Base-by-base conservation (phyloP, 2,329 filamentous ascomycete genomes). In the Cladophialophora carrionii region DNA sequence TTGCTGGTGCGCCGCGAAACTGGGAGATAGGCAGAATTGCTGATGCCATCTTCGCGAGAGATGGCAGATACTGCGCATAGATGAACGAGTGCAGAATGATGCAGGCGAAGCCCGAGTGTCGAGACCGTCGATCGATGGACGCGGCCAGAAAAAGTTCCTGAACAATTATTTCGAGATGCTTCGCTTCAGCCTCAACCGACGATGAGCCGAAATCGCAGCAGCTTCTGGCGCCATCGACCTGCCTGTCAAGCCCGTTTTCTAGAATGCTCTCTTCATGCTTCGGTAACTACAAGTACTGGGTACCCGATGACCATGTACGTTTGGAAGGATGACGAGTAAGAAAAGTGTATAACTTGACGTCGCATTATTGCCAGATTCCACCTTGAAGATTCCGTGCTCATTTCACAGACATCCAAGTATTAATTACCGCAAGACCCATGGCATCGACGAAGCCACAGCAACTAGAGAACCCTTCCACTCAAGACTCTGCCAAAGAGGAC, bases 41-140 rank as follows among this genome's bases (percentile, higher is more conserved):
- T 71, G 70, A 37, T 72, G 71, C 71, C 71, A 72, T 71, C 71
- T 66, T 66, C 68, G 63, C 32, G 70, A 72, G 22, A 71, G 68
- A 55, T 65, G 69, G 60, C 70, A 72, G 29, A 72, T 68, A 32
- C 63, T 61, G 58, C 69, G 68, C 70, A 72, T 72, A 62, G 62
- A 63, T 63, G 53, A 24, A 43, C 9, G 24, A 14, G n/a, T 43
- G 14, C 17, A 14, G 37, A 43, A 43, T 20, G 37, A 43, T 43
- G 6, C 5, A 6, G 37, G 10, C 43, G 54, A 51, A 29, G 46
- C 57, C 14, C 52, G 49, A 26, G 10, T 26, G 10, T 46, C 7
- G 22, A 29, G n/a, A 26, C 22, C 2, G 4, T 55, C 43, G 5
- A 48, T 55, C 43, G 26, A 54, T 48, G 17, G 51, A 46, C 37